Conservation (phyloP, 2,329 filamentous ascomycete species). For the Neopestalotiopsis sp. region DNA sequence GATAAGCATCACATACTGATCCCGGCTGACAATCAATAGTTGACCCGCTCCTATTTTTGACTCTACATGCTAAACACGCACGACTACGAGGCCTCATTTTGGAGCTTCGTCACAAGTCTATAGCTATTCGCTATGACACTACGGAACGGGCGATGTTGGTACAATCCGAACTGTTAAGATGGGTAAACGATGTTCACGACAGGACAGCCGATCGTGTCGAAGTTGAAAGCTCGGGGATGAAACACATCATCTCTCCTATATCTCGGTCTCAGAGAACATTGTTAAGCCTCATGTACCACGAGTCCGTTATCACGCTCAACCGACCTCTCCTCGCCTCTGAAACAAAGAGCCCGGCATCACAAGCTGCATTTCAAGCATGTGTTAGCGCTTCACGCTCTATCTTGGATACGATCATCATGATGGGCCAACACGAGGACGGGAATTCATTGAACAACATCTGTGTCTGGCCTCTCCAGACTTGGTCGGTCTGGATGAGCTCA, state of each 20-base stretch:
- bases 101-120: constrained; percentile 25
- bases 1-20: not conserved
- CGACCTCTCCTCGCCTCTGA: constrained; percentile 25
- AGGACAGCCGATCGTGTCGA: constrained; percentile 15
- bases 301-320: constrained; percentile 25
- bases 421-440: constrained; percentile 14
- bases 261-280: constrained; percentile 17
- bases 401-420: constrained; percentile 20
- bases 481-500: constrained; percentile 28
- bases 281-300: constrained; percentile 23
- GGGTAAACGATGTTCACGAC: constrained; percentile 25
- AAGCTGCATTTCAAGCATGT: constrained; percentile 25
- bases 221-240: constrained; percentile 5
- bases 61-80: constrained; percentile 24
- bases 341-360: constrained; percentile 23
- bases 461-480: constrained; percentile 26
- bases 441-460: constrained; percentile 11
- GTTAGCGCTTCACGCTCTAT: constrained; percentile 25
- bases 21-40: not conserved
- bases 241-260: not conserved
- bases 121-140: constrained; percentile 22
- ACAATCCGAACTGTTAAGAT: constrained; percentile 22
- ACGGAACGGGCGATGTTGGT: constrained; percentile 22
- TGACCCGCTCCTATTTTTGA: constrained; percentile 20
- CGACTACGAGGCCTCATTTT: constrained; percentile 26